Evolutionary conservation across 805 yeast genomes (phyloP), one percentile per base, ranked within the genome.

Genomic region (Metschnikowia chrysomelidarum): DNA sequence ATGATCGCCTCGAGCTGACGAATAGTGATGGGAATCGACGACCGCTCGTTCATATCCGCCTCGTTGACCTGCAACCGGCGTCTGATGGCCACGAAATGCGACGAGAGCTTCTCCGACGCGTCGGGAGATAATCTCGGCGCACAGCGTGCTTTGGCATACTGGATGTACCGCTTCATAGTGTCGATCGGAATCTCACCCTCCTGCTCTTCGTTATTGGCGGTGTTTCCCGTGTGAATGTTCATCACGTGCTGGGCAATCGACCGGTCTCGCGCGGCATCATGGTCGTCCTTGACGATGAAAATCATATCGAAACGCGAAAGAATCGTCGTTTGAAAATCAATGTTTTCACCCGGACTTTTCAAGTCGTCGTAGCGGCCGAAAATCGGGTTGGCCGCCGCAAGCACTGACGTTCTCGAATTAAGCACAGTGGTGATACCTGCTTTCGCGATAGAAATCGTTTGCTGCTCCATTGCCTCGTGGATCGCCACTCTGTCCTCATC

Each of bases 391-490:
- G 98, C 98, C 16, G 98, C 98, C 0, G 98, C 98, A 30, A 93
- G 69, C 4, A 93, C 98, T 22, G 95, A 82, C 0, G 98, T 93
- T 64, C 99, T 76, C 3, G 98, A 93, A 62, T 93, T 93, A 50
- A 93, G 73, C 37, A 93, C 89, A 0, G 99, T 93, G 2, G 98
- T 93, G 50, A 93, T 93, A 60, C 99, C 99, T 7, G 99, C 99
- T 60, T 93, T 93, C 20, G 99, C 98, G 59, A 93, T 89, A 10
- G 98, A 91, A 41, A 93, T 93, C 0, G 98, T 93, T 64, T 93
- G 99, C 63, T 93, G 99, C 67, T 93, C 99, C 99, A 93, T 93
- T 9, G 98, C 98, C 70, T 93, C 99, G 62, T 93, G 99, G 49
- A 93, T 93, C 0, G 98, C 98, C 24, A 93, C 98, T 57, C 99